phyloP scores from a whole-genome alignment of 176 grass and related monocot species.

The Sorghum bicolor region Sorghum_bicolor_NCBIv3 NC_012873.2:58622501-58623000 shows the following conservation, averaged over 20 bases:
- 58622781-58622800: neutral
- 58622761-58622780: neutral
- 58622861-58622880: neutral
- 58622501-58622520: neutral
- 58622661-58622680: neutral
- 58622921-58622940: neutral
- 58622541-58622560: neutral
- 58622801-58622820: neutral
- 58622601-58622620: neutral
- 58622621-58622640: neutral
- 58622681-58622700: neutral
- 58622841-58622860: neutral
- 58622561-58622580: neutral
- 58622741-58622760: neutral
- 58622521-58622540: neutral
- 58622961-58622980: neutral
- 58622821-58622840: neutral
- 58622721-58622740: neutral
- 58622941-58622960: neutral
- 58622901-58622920: neutral
- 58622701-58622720: neutral
- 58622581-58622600: conserved; percentile 9
- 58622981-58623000: neutral
- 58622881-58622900: neutral
- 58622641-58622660: conserved; percentile 26